Evolutionary conservation across 2,329 filamentous ascomycete genomes (phyloP).

Genomic region (Fusarium virguliforme): DNA sequence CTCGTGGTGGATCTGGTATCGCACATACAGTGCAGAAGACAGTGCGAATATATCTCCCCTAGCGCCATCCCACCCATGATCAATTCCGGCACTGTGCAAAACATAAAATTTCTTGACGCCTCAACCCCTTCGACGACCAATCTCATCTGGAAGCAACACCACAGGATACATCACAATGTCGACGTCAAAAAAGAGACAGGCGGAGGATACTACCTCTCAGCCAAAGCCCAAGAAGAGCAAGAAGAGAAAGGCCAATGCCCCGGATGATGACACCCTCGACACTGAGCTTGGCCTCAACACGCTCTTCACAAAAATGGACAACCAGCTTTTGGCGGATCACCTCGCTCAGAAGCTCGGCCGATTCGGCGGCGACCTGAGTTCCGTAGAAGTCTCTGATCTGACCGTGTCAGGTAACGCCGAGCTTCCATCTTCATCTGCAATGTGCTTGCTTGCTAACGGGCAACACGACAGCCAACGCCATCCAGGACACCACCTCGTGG

Average conservation of each 20-base stretch:
- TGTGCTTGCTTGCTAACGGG: slow-evolving; percentile 13
- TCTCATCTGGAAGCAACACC: slow-evolving; percentile 18
- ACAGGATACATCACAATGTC: slow-evolving; percentile 54
- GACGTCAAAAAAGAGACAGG: slow-evolving; percentile 70
- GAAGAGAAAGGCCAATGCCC: slow-evolving; percentile 71
- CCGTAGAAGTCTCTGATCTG: slow-evolving; percentile 87
- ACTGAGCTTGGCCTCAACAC: slow-evolving; percentile 83
- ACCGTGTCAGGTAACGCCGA: slow-evolving; percentile 78
- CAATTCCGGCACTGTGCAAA: slow-evolving; percentile 41
- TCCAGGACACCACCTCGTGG: slow-evolving; percentile 86
- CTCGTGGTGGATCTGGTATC: slow-evolving; percentile 27
- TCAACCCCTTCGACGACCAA: slow-evolving; percentile 8
- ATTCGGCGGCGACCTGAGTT: slow-evolving; percentile 85
- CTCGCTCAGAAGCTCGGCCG: slow-evolving; percentile 83
- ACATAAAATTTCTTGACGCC: slow-evolving; percentile 47
- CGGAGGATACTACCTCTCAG: slow-evolving; percentile 63
- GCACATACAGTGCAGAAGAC: slow-evolving; percentile 29
- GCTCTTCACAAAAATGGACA: slow-evolving; percentile 87
- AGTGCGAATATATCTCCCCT: neutral
- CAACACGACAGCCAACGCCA: slow-evolving; percentile 73
- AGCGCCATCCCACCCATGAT: slow-evolving; percentile 10
- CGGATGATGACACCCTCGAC: slow-evolving; percentile 72
- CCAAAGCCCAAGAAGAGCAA: slow-evolving; percentile 64
- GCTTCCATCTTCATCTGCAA: neutral
- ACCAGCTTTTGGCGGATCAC: slow-evolving; percentile 86